phyloP scores from a whole-genome alignment of 208 protist species.

The Leishmania aethiopica region DNA sequence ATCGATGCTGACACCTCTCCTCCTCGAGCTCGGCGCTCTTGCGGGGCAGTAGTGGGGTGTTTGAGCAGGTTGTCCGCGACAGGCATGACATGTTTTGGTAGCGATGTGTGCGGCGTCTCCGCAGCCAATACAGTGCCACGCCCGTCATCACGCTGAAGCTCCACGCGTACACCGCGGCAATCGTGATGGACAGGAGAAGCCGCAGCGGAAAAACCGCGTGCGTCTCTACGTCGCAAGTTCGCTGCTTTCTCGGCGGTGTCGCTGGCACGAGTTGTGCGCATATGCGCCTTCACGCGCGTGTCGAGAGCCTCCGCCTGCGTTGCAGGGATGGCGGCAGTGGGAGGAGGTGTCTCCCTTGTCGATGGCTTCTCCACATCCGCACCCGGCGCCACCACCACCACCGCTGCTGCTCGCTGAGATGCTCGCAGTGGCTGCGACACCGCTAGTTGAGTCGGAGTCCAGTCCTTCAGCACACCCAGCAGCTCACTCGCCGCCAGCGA shows the following conservation, averaged over 20 bases:
- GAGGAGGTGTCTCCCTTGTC: background rate
- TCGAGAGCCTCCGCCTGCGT: background rate
- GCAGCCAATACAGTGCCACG: background rate
- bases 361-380: background rate
- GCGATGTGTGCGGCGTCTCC: background rate
- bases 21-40: background rate
- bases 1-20: background rate
- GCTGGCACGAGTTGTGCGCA: background rate
- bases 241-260: background rate
- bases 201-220: background rate
- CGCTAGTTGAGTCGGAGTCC: conserved; percentile 7
- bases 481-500: conserved; percentile 15
- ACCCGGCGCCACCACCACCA: background rate
- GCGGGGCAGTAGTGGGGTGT: background rate
- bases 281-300: background rate
- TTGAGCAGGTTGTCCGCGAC: background rate
- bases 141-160: background rate
- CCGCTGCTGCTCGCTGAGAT: background rate
- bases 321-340: background rate
- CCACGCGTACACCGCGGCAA: background rate
- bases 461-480: conserved; percentile 6
- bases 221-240: background rate
- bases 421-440: background rate
- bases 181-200: background rate
- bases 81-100: background rate